Conservation (phyloP, 768 basidiomycete species). For the Boletellus ananas region DNA sequence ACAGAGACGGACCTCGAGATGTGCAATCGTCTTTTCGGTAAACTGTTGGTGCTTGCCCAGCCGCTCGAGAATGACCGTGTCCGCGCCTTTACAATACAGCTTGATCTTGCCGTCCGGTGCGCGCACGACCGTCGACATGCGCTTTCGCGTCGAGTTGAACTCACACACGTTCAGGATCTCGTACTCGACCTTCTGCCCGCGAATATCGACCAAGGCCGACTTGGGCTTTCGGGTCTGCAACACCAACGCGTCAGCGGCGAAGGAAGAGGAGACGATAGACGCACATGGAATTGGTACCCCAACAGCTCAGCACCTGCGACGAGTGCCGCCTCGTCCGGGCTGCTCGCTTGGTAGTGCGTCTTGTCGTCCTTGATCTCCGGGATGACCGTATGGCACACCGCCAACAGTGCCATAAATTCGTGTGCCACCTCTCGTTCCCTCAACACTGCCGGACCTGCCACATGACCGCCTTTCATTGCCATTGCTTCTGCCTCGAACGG, state of each 20-base stretch:
- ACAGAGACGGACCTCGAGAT: conserved; percentile 70
- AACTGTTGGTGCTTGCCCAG: conserved; percentile 81
- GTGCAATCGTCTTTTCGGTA: conserved; percentile 80
- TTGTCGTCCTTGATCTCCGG: conserved; percentile 89
- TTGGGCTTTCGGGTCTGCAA: conserved; percentile 89
- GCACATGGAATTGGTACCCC: conserved; percentile 90
- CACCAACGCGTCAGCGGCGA: background rate
- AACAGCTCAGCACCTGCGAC: conserved; percentile 91
- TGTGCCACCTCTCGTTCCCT: conserved; percentile 50
- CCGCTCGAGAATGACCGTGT: conserved; percentile 94
- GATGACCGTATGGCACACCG: conserved; percentile 98
- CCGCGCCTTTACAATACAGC: conserved; percentile 94
- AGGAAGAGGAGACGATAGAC: conserved; percentile 29
- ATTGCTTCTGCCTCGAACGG: conserved; percentile 51
- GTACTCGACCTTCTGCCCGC: conserved; percentile 71
- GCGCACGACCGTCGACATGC: conserved; percentile 95
- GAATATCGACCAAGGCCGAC: conserved; percentile 85
- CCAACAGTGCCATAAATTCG: conserved; percentile 79
- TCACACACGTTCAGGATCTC: conserved; percentile 96
- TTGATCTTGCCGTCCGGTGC: conserved; percentile 89
- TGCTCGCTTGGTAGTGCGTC: conserved; percentile 91
- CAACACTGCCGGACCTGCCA: background rate
- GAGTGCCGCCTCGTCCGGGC: conserved; percentile 95
- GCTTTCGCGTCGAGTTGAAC: conserved; percentile 96
- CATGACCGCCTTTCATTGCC: background rate